Evolutionary conservation across 1,284 basidiomycete species (phyloP).

Genomic region (Mycena citricolor): DNA sequence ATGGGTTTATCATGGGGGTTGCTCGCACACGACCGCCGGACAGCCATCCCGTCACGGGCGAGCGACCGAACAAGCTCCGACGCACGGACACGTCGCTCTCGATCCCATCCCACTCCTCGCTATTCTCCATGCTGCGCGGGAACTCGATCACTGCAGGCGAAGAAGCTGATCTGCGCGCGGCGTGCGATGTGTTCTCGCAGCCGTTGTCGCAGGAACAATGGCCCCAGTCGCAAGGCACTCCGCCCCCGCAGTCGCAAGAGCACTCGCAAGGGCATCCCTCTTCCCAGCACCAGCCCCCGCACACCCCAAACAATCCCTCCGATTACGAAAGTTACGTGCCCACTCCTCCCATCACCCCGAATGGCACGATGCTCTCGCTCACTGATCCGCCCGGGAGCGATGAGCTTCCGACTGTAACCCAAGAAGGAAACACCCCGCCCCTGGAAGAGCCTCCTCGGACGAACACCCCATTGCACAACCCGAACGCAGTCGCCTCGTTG

Average conservation of each 20-base stretch:
- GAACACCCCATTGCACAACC: no score
- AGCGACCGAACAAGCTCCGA: constrained; percentile 5
- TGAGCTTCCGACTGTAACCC: no score
- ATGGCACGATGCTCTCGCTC: no score
- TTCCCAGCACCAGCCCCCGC: no score
- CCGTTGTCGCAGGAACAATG: constrained; percentile 2
- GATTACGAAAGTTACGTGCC: no score
- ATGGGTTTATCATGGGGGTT: constrained; percentile 17
- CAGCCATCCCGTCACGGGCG: neutral
- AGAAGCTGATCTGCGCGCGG: constrained; percentile 7
- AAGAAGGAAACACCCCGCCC: no score
- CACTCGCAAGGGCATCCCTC: no score
- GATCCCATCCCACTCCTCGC: neutral
- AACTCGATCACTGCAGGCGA: constrained; percentile 8
- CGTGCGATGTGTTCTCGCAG: constrained; percentile 10
- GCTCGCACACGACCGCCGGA: neutral
- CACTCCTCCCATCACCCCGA: no score
- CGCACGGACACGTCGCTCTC: constrained; percentile 4
- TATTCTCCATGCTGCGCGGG: constrained; percentile 8
- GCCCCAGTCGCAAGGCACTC: constrained; percentile 12
- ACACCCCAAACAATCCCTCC: no score
- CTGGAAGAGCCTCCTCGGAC: no score
- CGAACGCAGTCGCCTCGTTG: no score
- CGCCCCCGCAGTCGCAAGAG: constrained; percentile 6
- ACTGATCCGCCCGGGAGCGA: no score